A percentile compares a stretch with the other conserved stretches of the same genome.
phyloP scores from a whole-genome alignment of 1,284 basidiomycete species.

The Cryptococcus sp. region DNA sequence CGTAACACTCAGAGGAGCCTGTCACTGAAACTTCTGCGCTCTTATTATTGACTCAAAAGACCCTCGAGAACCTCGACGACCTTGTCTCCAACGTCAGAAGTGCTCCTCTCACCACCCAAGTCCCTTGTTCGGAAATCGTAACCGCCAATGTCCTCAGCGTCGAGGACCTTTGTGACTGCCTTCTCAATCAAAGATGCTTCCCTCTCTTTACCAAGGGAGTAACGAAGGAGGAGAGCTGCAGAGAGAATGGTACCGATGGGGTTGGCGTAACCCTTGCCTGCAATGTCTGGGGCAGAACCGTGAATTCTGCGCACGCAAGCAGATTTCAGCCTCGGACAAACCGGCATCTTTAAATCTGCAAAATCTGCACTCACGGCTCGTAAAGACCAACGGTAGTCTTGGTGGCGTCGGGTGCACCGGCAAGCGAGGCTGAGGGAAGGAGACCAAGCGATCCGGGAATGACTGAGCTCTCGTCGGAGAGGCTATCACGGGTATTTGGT shows the following conservation, averaged over 20 bases:
- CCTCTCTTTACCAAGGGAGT: slow-evolving; percentile 84
- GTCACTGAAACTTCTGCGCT: neutral
- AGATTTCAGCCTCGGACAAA: neutral
- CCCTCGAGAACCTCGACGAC: slow-evolving; percentile 74
- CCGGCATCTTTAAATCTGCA: neutral
- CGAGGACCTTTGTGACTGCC: slow-evolving; percentile 86
- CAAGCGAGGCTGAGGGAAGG: slow-evolving; percentile 85
- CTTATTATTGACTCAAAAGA: slow-evolving; percentile 53
- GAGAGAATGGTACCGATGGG: slow-evolving; percentile 97
- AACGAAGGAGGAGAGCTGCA: slow-evolving; percentile 90
- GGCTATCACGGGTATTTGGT: slow-evolving; percentile 57
- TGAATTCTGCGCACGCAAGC: slow-evolving; percentile 22
- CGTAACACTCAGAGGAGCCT: neutral
- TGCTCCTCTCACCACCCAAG: slow-evolving; percentile 75
- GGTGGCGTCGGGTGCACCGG: slow-evolving; percentile 76
- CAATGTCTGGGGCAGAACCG: slow-evolving; percentile 89
- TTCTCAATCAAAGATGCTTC: slow-evolving; percentile 82
- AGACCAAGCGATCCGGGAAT: slow-evolving; percentile 97
- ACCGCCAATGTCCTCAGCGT: slow-evolving; percentile 70
- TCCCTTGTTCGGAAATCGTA: slow-evolving; percentile 81
- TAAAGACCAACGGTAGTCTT: slow-evolving; percentile 82
- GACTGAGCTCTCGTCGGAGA: slow-evolving; percentile 94
- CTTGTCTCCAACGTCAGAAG: slow-evolving; percentile 79
- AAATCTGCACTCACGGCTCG: slow-evolving; percentile 65
- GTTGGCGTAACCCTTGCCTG: slow-evolving; percentile 92